Evolutionary conservation across 352 stramenopile genomes (phyloP).

Genomic region (Pythium rhizo-oryzae): DNA sequence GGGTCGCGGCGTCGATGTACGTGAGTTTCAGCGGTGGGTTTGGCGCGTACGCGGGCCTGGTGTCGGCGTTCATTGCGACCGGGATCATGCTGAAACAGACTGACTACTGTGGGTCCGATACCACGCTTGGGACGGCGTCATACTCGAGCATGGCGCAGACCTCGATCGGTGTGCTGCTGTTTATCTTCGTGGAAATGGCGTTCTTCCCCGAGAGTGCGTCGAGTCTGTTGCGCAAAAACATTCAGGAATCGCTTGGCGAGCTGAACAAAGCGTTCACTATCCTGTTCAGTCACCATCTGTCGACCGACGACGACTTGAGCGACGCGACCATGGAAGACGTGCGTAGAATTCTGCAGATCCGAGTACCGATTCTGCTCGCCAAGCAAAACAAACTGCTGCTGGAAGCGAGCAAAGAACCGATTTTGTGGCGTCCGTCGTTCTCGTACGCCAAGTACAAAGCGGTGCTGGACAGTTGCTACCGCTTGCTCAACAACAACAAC

Average conservation of each 20-base stretch:
- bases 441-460: conserved; percentile 76
- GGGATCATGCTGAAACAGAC: conserved; percentile 65
- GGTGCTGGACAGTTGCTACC: conserved; percentile 60
- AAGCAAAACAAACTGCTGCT: conserved; percentile 60
- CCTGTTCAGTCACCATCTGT: conserved; percentile 74
- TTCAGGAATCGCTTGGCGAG: conserved; percentile 68
- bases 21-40: conserved; percentile 70
- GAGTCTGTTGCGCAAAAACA: conserved; percentile 67
- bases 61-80: conserved; percentile 72
- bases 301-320: conserved; percentile 48
- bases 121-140: conserved; percentile 62
- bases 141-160: conserved; percentile 83
- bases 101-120: conserved; percentile 48
- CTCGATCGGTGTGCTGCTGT: conserved; percentile 75
- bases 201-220: conserved; percentile 76
- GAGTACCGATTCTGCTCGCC: conserved; percentile 54
- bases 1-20: conserved; percentile 79
- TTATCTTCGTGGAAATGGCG: conserved; percentile 70
- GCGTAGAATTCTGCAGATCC: conserved; percentile 54
- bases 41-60: conserved; percentile 70
- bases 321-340: conserved; percentile 58
- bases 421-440: conserved; percentile 71
- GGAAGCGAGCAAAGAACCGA: conserved; percentile 65
- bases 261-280: conserved; percentile 66
- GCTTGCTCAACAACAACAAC: conserved; percentile 84